phyloP scores from a whole-genome alignment of 495 filamentous ascomycete species.

The Daldinia childiae region DNA sequence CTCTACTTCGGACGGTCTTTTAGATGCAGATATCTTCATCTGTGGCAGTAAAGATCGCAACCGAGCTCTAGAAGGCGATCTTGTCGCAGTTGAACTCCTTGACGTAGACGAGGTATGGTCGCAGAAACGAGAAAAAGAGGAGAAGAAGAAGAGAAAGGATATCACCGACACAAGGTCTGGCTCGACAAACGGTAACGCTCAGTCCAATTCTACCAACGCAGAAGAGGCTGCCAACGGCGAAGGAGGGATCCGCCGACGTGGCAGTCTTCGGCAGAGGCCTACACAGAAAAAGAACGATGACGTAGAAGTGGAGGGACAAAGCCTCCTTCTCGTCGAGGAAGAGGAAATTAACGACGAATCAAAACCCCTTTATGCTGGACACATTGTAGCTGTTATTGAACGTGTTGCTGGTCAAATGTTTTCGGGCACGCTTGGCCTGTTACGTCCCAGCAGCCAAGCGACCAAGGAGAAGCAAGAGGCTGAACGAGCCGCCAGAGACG shows the following conservation, averaged over 20 bases:
- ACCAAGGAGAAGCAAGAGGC: slow-evolving; percentile 99
- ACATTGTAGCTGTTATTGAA: slow-evolving; percentile 97
- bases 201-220: slow-evolving; percentile 67
- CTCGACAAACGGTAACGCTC: slow-evolving; percentile 74
- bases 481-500: slow-evolving; percentile 90
- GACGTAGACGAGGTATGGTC: slow-evolving; percentile 99
- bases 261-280: slow-evolving; percentile 93
- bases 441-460: slow-evolving; percentile 96
- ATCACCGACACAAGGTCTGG: slow-evolving; percentile 88
- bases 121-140: slow-evolving; percentile 98
- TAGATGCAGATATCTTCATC: slow-evolving; percentile 99
- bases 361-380: slow-evolving; percentile 95
- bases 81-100: slow-evolving; percentile 93
- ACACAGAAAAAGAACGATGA: slow-evolving; percentile 99
- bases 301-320: slow-evolving; percentile 98
- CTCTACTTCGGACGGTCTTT: slow-evolving; percentile 81
- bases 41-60: slow-evolving; percentile 99
- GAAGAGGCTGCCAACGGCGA: slow-evolving; percentile 73
- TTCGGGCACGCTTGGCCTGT: slow-evolving; percentile 90
- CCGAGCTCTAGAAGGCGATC: slow-evolving; percentile 92
- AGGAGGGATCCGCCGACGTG: slow-evolving; percentile 88
- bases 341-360: slow-evolving; percentile 99
- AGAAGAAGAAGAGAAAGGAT: slow-evolving; percentile 99
- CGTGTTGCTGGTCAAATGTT: slow-evolving; percentile 99
- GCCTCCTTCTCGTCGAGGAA: slow-evolving; percentile 93